Base-by-base conservation (phyloP, 108 stramenopile genomes). In the Pinguiococcus pyrenoidosus region DNA sequence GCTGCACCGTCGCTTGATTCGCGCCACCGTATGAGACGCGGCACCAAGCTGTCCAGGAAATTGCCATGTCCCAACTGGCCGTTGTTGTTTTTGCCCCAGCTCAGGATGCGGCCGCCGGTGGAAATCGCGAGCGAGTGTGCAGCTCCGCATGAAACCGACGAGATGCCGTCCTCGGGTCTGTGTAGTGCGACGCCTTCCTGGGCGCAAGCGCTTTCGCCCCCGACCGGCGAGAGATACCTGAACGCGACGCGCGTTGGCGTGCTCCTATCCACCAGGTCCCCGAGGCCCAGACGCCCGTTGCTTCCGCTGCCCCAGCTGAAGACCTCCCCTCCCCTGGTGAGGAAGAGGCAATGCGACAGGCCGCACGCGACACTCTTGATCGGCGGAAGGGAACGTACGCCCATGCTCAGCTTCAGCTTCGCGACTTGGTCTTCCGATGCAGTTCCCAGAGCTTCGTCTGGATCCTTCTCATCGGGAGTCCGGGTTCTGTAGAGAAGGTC, bases 221-320 rank as follows among this genome's bases (percentile, higher is more conserved):
- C n/a, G n/a, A n/a, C n/a, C n/a, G n/a, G n/a, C n/a, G n/a, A n/a
- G n/a, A n/a, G n/a, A n/a, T n/a, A n/a, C n/a, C n/a, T n/a, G n/a
- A n/a, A n/a, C n/a, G n/a, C n/a, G n/a, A n/a, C n/a, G n/a, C n/a
- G n/a, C n/a, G 46, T 25, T 14, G 37, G 57, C 32, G 23, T 49
- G 33, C 46, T 22, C 9, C 63, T 56, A 27, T 69, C 63, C 1
- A 25, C 13, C 7, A 25, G 54, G 33, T 65, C 57, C 1, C 64
- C 68, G 5, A 57, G 39, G n/a, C 68, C 68, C 4, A 69, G 57
- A 10, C 54, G 59, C n/a, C 68, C 68, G 20, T 69, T 60, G 18
- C 58, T 8, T 10, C 68, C 68, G 10, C 29, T 53, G 21, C 68
- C 68, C 68, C 68, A 69, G 3, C 44, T 32, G 21, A 29, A 69